Evolutionary conservation across 2,329 filamentous ascomycete species (phyloP), one percentile per base, ranked within the genome.

Genomic region (Neofusicoccum umdonicola): DNA sequence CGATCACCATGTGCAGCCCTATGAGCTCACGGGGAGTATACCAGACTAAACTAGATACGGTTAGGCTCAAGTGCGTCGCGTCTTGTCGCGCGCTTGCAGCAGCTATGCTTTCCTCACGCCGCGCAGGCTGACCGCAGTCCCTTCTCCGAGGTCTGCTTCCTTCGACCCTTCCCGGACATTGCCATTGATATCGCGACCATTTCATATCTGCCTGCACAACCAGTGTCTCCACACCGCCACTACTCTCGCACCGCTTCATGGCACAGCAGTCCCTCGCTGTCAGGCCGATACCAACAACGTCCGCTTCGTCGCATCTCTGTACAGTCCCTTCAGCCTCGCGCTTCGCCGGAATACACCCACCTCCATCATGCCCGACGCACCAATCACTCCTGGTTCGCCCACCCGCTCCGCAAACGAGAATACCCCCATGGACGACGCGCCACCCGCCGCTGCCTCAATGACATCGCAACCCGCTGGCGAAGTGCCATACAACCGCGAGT

Each of bases 401-500:
- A 71, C 71, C 37, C 77, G 74, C 1, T 75, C 75, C 34, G 68
- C 69, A 65, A 71, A 74, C 58, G 71, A 72, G 60, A 66, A 41
- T 65, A 64, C 69, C 19, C 68, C 71, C 7, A 68, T 62, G 58
- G 64, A 61, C 37, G 45, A 72, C 71, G 50, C 72, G 17, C 70
- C 71, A 12, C 73, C 47, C 37, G 22, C 74, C 22, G 45, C 37
- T 31, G 27, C 27, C 27, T 27, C 74, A 39, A 68, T 70, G 48
- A 70, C 79, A 57, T 74, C 9, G 78, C 78, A 3, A 74, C 77
- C 64, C 76, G 79, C 48, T 12, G 60, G 34, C 60, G 48, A 61
- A 8, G 76, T 81, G 12, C 73, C 75, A 17, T 82, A 82, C 75
- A 72, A 76, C 68, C 76, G 77, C 61, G 69, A 69, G 31, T 83